Conservation (phyloP, 2,329 filamentous ascomycete species). For the Amylocarpus encephaloides region DNA sequence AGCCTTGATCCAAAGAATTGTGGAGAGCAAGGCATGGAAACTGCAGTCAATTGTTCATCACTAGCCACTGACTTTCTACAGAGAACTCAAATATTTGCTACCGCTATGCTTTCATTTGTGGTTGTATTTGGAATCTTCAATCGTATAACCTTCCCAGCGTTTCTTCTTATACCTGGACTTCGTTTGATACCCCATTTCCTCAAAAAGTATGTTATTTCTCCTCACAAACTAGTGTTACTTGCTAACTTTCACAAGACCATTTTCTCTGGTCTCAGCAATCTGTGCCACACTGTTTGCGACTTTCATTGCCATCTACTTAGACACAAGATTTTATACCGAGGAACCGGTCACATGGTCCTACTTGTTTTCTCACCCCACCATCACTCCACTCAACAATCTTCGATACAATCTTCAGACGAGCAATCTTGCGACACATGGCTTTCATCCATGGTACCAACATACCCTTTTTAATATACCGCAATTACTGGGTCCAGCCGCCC, state of each 20-base stretch:
- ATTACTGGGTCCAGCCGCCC: slow-evolving; percentile 63
- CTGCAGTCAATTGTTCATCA: not conserved
- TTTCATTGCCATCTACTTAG: slow-evolving; percentile 67
- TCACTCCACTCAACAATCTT: slow-evolving; percentile 74
- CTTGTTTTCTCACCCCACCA: slow-evolving; percentile 57
- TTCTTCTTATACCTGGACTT: slow-evolving; percentile 76
- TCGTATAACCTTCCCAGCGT: slow-evolving; percentile 93
- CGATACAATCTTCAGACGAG: slow-evolving; percentile 63
- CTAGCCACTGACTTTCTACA: slow-evolving; percentile 34
- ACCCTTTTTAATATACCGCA: slow-evolving; percentile 64
- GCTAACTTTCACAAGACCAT: slow-evolving; percentile 39
- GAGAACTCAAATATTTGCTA: slow-evolving; percentile 68
- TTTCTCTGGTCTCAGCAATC: slow-evolving; percentile 56
- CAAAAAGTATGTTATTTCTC: slow-evolving; percentile 55
- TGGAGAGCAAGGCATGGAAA: slow-evolving; percentile 64
- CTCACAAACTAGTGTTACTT: not conserved
- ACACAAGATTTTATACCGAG: slow-evolving; percentile 75
- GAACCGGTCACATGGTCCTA: slow-evolving; percentile 58
- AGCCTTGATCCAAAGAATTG: slow-evolving; percentile 82
- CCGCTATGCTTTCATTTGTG: slow-evolving; percentile 71
- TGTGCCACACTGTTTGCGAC: slow-evolving; percentile 61
- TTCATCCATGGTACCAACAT: slow-evolving; percentile 77
- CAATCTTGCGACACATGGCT: slow-evolving; percentile 68
- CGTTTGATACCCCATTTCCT: slow-evolving; percentile 79
- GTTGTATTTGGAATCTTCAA: slow-evolving; percentile 88